Base-by-base conservation (phyloP, 176 grass and related monocot species). In the Paspalum notatum region DNA sequence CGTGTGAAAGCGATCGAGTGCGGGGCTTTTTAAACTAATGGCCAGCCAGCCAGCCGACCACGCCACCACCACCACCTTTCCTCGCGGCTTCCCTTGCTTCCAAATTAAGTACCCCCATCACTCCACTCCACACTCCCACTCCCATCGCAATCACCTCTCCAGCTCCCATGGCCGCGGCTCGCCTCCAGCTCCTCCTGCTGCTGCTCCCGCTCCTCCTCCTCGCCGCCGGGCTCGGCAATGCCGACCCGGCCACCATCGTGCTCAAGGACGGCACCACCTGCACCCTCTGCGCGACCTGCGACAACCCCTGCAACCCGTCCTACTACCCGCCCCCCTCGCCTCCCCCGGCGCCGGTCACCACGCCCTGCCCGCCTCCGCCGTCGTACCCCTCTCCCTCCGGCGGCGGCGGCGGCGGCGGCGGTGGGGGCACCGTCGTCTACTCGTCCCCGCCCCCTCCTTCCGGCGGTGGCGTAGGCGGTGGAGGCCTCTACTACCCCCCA, bases 261-360 rank as follows among this genome's bases (percentile, higher is more conserved):
- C 79, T 80, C 73, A 91, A 84, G 80, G 93, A 92, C 70, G 91
- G 91, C 80, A 87, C 85, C 10, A 81, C 95, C 17, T 97, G 95
- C 91, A 97, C 57, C 13, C 89, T 97, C 80, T 97, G 94, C 87
- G 91, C 57, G 27, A 87, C 94, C 54, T 98, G 90, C 86, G 90
- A 82, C 78, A 93, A 98, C 55, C 92, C 95, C 49, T 93, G 92
- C 83, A 85, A 82, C 77, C 86, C 86, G 0, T 25, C 73, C 60
- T 87, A 74, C 84, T 83, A 89, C 49, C 92, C 92, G 6, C 77
- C 95, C 3, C 88, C 84, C 1, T 26, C 26, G 0, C 86, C 89
- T 45, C 82, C 91, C 0, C 86, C 89, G 16, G 76, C 75, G 1
- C 79, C 84, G 25, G 75, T 78, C 66, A 20, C 76, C 3, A n/a